Base-by-base conservation (phyloP, 129 eudicot genomes). In the Arctium lappa region DNA sequence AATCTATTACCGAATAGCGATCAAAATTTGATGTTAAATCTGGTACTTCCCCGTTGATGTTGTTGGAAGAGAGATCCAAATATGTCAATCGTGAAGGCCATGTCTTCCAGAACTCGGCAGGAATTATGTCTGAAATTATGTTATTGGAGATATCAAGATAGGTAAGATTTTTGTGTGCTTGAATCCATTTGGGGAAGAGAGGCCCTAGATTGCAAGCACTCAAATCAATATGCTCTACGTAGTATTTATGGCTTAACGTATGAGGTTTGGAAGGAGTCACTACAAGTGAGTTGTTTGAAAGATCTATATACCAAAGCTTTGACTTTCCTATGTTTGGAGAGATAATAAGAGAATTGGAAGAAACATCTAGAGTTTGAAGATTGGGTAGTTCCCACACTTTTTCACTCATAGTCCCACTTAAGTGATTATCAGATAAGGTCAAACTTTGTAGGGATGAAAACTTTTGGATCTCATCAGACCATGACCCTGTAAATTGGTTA, bases 181-280 rank as follows among this genome's bases (percentile, higher is more conserved):
- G 46, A 42, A 88, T 80, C 91, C 87, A 88, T 0, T 36, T 44
- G 0, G 91, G 89, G n/a, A 88, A 85, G 33, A 12, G 8, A n/a
- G 83, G 85, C 12, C 91, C 89, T 38, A 88, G 32, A 15, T 79
- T 85, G 76, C 87, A 82, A 36, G 68, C 16, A 9, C 40, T 33
- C 46, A 85, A 29, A 15, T 1, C 1, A 15, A 88, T 12, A 0
- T 15, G 12, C 63, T 1, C 0, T 16, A 81, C 31, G 1, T 32
- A 33, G 1, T 69, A 15, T 9, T 56, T 22, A 8, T 75, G 75
- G 48, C 65, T 31, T 12, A 38, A 82, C 13, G 75, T 39, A 36
- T 74, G 80, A 29, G 33, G 50, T 65, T 75, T 44, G 3, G 71
- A 56, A 48, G 76, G 36, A 11, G 42, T 15, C 31, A 75, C 44